Base-by-base conservation (phyloP, 2,329 filamentous ascomycete species). In the Aureobasidium sp. region DNA sequence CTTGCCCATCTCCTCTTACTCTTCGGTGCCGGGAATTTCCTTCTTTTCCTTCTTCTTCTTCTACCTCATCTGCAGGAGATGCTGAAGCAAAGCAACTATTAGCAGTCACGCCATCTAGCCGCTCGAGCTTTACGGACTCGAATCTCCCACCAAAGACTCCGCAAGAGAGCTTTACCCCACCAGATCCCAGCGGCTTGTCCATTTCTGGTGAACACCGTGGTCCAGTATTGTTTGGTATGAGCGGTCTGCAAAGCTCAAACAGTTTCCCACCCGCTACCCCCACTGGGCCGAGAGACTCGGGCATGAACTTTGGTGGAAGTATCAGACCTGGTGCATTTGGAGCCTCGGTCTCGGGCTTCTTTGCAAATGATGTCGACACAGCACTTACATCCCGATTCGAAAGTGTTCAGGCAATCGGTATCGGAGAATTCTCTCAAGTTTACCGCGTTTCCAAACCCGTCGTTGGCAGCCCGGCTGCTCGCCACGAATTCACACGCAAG, bases 361-460 rank as follows among this genome's bases (percentile, higher is more conserved):
- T 82, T n/a, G 81, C 83, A 35, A 83, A 84, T 47, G 85, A 95
- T 63, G 81, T 93, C 17, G 93, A 97, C 69, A 82, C 84, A 23
- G 84, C 83, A 57, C 76, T 96, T 55, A 84, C 83, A 13, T 81
- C 84, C 3, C 84, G 88, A 58, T 99, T 99, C 70, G 84, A 87
- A 59, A 88, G 87, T 62, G 87, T 95, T 13, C 88, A 90, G 67
- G 80, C 86, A 62, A 82, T 93, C 65, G 93, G 93, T 50, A 86
- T 86, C 62, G 94, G 94, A 61, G 93, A 96, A 71, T 99, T 99
- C 70, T 97, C 94, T 0, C 84, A 88, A 60, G 94, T 99, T 0
- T 99, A 90, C 72, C 85, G 87, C 37, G 92, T 96, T 4, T 84
- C 84, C 15, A 75, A 81, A 60, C 74, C 76, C 17, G 66, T 74